Evolutionary conservation across 352 stramenopile genomes (phyloP).

Genomic region (Pythium monospermum): DNA sequence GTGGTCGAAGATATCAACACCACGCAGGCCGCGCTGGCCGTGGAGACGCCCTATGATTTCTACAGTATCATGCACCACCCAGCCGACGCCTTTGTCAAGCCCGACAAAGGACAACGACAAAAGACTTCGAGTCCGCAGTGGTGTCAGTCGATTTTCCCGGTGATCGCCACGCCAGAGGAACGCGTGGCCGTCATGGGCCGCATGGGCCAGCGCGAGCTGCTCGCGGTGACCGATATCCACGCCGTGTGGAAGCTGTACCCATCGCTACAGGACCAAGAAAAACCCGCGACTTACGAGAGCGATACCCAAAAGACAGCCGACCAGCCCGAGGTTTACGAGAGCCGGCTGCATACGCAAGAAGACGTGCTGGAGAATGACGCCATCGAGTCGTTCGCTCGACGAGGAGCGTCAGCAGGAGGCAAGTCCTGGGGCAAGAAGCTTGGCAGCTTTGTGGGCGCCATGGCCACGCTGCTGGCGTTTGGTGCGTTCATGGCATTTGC

Average conservation of each 20-base stretch:
- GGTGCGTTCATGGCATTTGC: conserved; percentile 26
- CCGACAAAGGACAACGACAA: not conserved
- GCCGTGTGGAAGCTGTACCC: conserved; percentile 73
- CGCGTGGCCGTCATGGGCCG: conserved; percentile 46
- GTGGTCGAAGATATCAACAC: conserved; percentile 44
- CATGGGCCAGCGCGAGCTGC: conserved; percentile 73
- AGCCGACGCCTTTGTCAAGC: conserved; percentile 56
- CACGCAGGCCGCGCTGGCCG: not conserved
- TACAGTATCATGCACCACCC: conserved; percentile 86
- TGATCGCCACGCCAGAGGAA: conserved; percentile 43
- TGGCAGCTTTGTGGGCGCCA: conserved; percentile 56
- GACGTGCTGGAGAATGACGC: conserved; percentile 21
- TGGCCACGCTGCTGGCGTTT: conserved; percentile 50
- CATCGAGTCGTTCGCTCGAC: not conserved
- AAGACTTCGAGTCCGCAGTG: conserved; percentile 27
- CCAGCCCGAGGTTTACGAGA: conserved; percentile 38
- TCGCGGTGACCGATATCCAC: conserved; percentile 70
- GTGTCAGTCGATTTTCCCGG: conserved; percentile 65
- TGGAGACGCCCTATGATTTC: conserved; percentile 64
- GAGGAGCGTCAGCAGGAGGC: not conserved
- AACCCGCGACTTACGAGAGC: conserved; percentile 26
- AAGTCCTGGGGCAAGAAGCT: conserved; percentile 23
- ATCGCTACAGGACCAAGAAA: conserved; percentile 36
- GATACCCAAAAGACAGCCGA: conserved; percentile 16
- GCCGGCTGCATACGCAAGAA: conserved; percentile 50